Evolutionary conservation across 2,329 filamentous ascomycete species (phyloP), one percentile per base, ranked within the genome.

Genomic region (Teratosphaeriaceae sp.): DNA sequence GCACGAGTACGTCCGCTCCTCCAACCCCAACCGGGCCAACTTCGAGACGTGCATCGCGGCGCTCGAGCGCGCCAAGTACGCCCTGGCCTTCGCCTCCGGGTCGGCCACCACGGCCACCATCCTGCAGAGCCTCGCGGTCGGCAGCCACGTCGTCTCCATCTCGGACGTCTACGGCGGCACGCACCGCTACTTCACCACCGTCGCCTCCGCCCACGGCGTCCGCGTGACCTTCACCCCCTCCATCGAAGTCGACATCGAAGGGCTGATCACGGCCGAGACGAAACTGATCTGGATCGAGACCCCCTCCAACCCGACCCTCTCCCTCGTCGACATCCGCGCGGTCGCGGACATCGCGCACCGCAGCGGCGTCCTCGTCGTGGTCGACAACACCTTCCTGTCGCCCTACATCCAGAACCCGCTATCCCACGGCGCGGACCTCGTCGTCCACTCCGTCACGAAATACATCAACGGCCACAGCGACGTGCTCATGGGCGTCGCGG

Each of bases 391-490:
- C 16, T 98, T 98, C 74, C 75, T 97, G 62, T 90, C 85, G 48
- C 92, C 92, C 23, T 98, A 97, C 65, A 78, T 98, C 37, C 92
- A 98, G 71, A 97, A 95, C 68, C 92, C 92, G 3, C 80, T 98
- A 43, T 84, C 94, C 62, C 87, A 90, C 63, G 92, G 92, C 56
- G 92, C 92, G 55, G 92, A 98, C 66, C 89, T 97, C 52, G 90
- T 97, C 54, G 85, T 97, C 33, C 90, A 97, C 75, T 89, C 83
- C 43, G 92, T 98, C 43, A 98, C 92, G 34, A 98, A 98, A 72
- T 98, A 97, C 71, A 97, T 98, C 72, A 97, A 97, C 66, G 92
- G 92, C 39, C 92, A 98, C 72, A 80, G 76, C 2, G 92, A 98
- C 65, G 92, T 98, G 7, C 82, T 97, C 58, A 98, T 98, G 92